Evolutionary conservation across 805 yeast species (phyloP).

Genomic region (Kluyveromyces siamensis): DNA sequence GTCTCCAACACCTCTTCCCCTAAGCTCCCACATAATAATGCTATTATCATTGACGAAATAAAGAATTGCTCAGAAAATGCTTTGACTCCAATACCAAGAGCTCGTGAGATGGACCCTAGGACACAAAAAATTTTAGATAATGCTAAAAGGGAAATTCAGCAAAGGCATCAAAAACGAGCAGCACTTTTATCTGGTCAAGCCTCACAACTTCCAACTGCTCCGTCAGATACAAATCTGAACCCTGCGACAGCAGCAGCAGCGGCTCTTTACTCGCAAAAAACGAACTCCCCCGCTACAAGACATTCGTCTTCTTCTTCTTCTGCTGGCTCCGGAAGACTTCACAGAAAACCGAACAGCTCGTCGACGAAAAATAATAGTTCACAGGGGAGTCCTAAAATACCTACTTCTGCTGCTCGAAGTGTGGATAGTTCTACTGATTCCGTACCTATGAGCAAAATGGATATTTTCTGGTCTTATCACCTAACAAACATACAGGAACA

Average conservation of each 20-base stretch:
- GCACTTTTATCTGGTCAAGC: not conserved
- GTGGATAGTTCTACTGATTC: conserved; percentile 13
- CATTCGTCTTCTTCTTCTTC: conserved; percentile 11
- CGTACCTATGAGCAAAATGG: conserved; percentile 43
- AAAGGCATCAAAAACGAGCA: conserved; percentile 11
- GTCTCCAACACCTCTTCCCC: not conserved
- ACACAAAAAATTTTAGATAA: conserved; percentile 26
- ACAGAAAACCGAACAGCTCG: not conserved
- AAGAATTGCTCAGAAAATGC: not conserved
- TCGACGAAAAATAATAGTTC: not conserved
- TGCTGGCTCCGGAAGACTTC: conserved; percentile 3
- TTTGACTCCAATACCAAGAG: not conserved
- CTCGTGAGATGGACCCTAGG: conserved; percentile 18
- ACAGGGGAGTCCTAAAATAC: not conserved
- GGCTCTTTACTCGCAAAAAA: conserved; percentile 5
- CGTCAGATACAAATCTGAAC: conserved; percentile 13
- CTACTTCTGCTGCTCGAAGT: not conserved
- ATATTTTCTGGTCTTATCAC: conserved; percentile 49
- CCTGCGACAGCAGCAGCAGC: conserved; percentile 16
- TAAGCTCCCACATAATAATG: not conserved
- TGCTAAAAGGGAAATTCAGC: conserved; percentile 18
- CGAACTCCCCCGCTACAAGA: conserved; percentile 12
- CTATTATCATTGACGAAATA: not conserved
- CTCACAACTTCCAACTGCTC: conserved; percentile 7
- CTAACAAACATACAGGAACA: conserved; percentile 51